phyloP scores from a whole-genome alignment of 306 rosid genomes.

The Medicago truncatula region DNA sequence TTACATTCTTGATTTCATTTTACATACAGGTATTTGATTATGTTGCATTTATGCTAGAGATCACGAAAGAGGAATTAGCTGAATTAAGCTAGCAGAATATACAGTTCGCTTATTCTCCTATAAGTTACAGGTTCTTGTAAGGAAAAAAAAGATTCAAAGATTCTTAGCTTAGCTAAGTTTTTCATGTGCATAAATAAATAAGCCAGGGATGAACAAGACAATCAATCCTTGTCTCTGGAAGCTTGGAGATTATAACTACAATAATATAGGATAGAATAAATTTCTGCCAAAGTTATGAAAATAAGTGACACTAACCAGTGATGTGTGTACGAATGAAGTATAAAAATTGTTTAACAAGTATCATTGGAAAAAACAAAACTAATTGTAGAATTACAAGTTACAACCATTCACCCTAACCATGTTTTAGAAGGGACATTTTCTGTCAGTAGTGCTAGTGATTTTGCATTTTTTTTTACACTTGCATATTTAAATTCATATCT shows the following conservation, averaged over 20 bases:
- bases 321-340: not conserved
- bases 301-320: not conserved
- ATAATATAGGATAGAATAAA: too few relatives aligned
- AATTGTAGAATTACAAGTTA: conserved; percentile 16
- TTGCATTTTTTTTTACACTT: not conserved
- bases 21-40: conserved; percentile 52
- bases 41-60: conserved; percentile 51
- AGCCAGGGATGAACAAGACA: conserved; percentile 24
- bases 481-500: too few relatives aligned
- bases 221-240: conserved; percentile 2
- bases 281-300: conserved; percentile 20
- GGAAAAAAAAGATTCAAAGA: not conserved
- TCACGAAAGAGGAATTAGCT: conserved; percentile 47
- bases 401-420: not conserved
- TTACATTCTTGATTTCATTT: conserved; percentile 15
- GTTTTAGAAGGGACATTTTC: not conserved
- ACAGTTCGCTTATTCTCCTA: conserved; percentile 47
- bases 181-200: conserved; percentile 21
- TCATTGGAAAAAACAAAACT: not conserved
- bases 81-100: conserved; percentile 46
- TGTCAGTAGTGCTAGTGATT: not conserved
- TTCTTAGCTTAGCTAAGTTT: not conserved
- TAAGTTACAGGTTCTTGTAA: conserved; percentile 11
- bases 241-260: conserved; percentile 3
- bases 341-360: not conserved